phyloP scores from a whole-genome alignment of 2,329 filamentous ascomycete genomes.

The Diaporthe caulivora region DNA sequence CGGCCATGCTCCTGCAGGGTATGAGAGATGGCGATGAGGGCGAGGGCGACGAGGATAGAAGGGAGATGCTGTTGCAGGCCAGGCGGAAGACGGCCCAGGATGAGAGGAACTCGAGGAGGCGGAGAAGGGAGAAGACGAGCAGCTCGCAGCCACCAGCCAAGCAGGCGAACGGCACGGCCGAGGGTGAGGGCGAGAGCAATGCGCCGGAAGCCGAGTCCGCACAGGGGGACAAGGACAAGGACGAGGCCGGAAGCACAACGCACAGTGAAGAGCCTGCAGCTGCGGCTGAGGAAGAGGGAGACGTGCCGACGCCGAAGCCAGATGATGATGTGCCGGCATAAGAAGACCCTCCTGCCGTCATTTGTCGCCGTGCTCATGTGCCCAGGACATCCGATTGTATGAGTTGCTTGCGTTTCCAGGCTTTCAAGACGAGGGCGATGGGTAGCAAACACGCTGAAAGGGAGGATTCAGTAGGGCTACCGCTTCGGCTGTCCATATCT shows the following conservation, averaged over 20 bases:
- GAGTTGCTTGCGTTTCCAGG: slow-evolving; percentile 31
- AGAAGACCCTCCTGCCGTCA: background rate
- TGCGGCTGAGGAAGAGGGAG: slow-evolving; percentile 27
- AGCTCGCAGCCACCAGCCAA: slow-evolving; percentile 43
- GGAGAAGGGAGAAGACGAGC: slow-evolving; percentile 73
- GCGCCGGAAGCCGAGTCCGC: slow-evolving; percentile 20
- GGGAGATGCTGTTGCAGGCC: slow-evolving; percentile 71
- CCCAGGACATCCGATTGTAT: slow-evolving; percentile 10
- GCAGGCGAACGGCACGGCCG: slow-evolving; percentile 65
- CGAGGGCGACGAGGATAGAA: slow-evolving; percentile 64
- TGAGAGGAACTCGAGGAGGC: slow-evolving; percentile 76
- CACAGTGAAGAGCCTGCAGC: slow-evolving; percentile 11
- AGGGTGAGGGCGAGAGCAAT: slow-evolving; percentile 51
- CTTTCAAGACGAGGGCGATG: background rate
- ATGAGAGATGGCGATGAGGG: slow-evolving; percentile 75
- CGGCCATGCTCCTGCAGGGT: slow-evolving; percentile 85
- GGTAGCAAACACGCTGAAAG: background rate
- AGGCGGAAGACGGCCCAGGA: slow-evolving; percentile 82
- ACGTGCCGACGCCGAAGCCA: slow-evolving; percentile 34
- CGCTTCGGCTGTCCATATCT: slow-evolving; percentile 25
- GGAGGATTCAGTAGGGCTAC: background rate
- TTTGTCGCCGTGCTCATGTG: background rate
- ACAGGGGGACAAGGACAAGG: slow-evolving; percentile 18
- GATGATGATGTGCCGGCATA: slow-evolving; percentile 24
- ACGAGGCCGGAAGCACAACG: slow-evolving; percentile 16